These are phyloP conservation scores for Ramalina peruviana DNA, from an alignment of 495 filamentous ascomycete genomes.

Conservation along the genomic window DNA sequence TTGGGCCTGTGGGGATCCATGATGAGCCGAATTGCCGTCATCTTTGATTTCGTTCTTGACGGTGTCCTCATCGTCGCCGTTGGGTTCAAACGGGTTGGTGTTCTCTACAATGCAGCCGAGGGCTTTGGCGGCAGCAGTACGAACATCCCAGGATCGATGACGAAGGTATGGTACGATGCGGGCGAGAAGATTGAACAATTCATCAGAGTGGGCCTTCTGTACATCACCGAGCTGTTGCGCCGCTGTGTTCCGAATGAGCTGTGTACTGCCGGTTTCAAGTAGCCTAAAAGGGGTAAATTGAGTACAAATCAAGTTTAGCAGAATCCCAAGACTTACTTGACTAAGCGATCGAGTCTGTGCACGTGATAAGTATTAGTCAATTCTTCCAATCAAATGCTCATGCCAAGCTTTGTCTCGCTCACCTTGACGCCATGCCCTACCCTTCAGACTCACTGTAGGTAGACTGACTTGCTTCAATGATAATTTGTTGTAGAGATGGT, in stretches of 20 bases:
- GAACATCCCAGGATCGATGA: constrained; percentile 91
- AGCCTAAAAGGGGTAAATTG: constrained; percentile 44
- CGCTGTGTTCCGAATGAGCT: constrained; percentile 86
- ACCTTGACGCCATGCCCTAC: constrained; percentile 40
- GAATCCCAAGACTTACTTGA: constrained; percentile 54
- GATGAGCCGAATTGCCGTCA: constrained; percentile 19
- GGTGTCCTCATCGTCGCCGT: constrained; percentile 49
- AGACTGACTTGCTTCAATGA: too few species aligned
- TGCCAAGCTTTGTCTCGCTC: constrained; percentile 16
- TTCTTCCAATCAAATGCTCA: constrained; percentile 1
- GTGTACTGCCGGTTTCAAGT: constrained; percentile 90
- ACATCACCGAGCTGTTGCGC: constrained; percentile 94
- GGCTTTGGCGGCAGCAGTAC: constrained; percentile 79
- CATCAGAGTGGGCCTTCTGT: constrained; percentile 93
- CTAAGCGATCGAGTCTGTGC: constrained; percentile 71
- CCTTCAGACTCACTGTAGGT: neutral
- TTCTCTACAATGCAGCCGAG: constrained; percentile 86
- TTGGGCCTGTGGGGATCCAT: constrained; percentile 12
- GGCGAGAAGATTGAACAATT: constrained; percentile 93
- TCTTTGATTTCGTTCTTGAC: constrained; percentile 37
- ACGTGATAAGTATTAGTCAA: neutral
- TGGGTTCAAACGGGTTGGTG: constrained; percentile 78
- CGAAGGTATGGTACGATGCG: constrained; percentile 83
- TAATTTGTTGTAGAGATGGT: too few species aligned
- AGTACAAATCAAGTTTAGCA: constrained; percentile 10